A percentile compares a stretch with the other conserved stretches of the same genome.
phyloP scores from a whole-genome alignment of 257 asterid genomes.

The Eucommia ulmoides region DNA sequence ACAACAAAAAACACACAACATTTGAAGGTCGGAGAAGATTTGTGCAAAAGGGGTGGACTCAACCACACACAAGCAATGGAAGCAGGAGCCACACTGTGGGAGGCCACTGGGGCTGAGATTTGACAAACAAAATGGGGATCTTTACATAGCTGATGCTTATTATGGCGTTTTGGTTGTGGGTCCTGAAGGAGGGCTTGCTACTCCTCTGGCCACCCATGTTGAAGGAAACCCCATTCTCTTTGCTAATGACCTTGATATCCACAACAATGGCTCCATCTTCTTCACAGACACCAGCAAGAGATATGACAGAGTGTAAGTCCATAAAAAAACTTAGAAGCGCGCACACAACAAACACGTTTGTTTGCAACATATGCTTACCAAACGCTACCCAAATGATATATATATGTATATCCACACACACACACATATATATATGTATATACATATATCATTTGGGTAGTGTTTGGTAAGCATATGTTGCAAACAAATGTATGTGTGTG shows the following conservation, averaged over 20 bases:
- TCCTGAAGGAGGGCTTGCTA: constrained; percentile 66
- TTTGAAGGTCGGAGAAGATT: constrained; percentile 46
- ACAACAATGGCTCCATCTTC: constrained; percentile 71
- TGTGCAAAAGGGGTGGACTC: constrained; percentile 61
- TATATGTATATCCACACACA: too few relatives aligned
- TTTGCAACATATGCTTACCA: neutral
- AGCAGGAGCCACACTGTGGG: constrained; percentile 58
- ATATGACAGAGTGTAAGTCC: constrained; percentile 65
- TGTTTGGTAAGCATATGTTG: neutral
- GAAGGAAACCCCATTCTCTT: constrained; percentile 67
- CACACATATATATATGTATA: neutral
- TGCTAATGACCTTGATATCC: constrained; percentile 88
- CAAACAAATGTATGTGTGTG: neutral
- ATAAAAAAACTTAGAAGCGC: neutral
- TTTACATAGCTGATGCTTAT: constrained; percentile 89
- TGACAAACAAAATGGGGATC: constrained; percentile 41
- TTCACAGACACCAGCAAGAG: constrained; percentile 84
- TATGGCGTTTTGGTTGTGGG: constrained; percentile 71
- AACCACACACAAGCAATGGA: constrained; percentile 71
- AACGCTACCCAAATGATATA: too few relatives aligned
- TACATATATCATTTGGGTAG: too few relatives aligned
- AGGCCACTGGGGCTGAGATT: constrained; percentile 86
- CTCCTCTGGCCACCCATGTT: constrained; percentile 47
- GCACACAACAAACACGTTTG: too few relatives aligned
- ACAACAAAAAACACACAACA: neutral